phyloP scores from a whole-genome alignment of 495 filamentous ascomycete species.

The Parmelia sp. region DNA sequence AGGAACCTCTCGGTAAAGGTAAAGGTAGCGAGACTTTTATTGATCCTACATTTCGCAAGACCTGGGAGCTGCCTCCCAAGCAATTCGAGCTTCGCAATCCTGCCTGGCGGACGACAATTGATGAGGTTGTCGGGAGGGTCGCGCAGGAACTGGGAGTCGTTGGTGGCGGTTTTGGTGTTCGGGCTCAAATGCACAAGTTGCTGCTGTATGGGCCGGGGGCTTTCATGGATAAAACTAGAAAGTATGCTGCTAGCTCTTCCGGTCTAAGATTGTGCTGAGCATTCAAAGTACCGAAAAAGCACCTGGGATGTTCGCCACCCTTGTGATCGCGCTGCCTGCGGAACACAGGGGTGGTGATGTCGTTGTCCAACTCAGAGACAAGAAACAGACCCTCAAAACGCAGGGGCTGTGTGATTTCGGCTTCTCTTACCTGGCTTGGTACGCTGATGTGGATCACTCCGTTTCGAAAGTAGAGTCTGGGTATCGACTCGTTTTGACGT shows the following conservation, averaged over 20 bases:
- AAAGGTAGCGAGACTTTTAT: constrained; percentile 42
- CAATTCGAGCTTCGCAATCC: constrained; percentile 41
- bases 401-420: constrained; percentile 30
- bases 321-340: constrained; percentile 49
- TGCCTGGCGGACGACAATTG: constrained; percentile 26
- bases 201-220: constrained; percentile 51
- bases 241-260: constrained; percentile 24
- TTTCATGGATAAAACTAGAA: constrained; percentile 47
- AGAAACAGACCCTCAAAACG: constrained; percentile 34
- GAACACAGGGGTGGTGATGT: constrained; percentile 48
- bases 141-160: constrained; percentile 17
- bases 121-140: constrained; percentile 6
- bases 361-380: constrained; percentile 35
- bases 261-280: background rate
- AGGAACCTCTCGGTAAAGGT: constrained; percentile 43
- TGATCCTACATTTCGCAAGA: constrained; percentile 43
- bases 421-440: constrained; percentile 44
- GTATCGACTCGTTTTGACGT: constrained; percentile 47
- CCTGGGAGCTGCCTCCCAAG: constrained; percentile 43
- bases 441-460: constrained; percentile 50
- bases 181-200: constrained; percentile 48
- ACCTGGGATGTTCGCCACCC: constrained; percentile 51
- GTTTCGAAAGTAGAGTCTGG: constrained; percentile 45
- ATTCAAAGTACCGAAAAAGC: constrained; percentile 40
- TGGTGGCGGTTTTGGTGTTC: background rate